Evolutionary conservation across 345 rosid genomes (phyloP).

Genomic region (Populus tremula): DNA sequence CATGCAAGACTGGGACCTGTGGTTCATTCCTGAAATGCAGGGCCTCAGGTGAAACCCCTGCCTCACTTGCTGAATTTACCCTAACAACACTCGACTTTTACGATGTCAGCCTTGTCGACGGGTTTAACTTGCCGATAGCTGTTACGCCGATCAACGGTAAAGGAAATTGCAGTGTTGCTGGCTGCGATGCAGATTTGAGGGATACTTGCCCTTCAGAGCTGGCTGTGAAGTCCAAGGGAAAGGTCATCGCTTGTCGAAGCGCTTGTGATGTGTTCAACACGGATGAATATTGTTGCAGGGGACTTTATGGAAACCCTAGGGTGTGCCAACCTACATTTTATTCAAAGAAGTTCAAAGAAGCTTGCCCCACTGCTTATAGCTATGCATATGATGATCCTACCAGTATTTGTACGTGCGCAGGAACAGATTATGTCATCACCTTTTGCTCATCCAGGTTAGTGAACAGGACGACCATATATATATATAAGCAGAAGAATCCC

Average conservation of each 20-base stretch:
- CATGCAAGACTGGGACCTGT: constrained; percentile 49
- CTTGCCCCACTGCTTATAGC: constrained; percentile 80
- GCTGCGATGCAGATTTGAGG: constrained; percentile 64
- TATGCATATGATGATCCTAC: constrained; percentile 89
- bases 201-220: constrained; percentile 58
- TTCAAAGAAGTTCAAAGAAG: constrained; percentile 72
- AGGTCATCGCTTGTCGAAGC: constrained; percentile 66
- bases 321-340: constrained; percentile 68
- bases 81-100: constrained; percentile 49
- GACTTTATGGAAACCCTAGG: constrained; percentile 49
- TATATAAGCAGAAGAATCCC: background rate
- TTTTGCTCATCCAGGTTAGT: constrained; percentile 68
- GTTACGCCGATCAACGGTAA: constrained; percentile 61
- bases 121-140: constrained; percentile 64
- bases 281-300: constrained; percentile 84
- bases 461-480: background rate
- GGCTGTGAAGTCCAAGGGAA: constrained; percentile 51
- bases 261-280: constrained; percentile 89
- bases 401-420: constrained; percentile 70
- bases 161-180: constrained; percentile 64
- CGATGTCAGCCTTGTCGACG: constrained; percentile 95
- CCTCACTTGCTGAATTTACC: constrained; percentile 78
- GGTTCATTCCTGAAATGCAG: constrained; percentile 16
- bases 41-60: constrained; percentile 16
- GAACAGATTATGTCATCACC: constrained; percentile 63